A percentile compares a stretch with the other conserved stretches of the same genome.
phyloP scores from a whole-genome alignment of 2,329 filamentous ascomycete species.

The Penicillium sp. region DNA sequence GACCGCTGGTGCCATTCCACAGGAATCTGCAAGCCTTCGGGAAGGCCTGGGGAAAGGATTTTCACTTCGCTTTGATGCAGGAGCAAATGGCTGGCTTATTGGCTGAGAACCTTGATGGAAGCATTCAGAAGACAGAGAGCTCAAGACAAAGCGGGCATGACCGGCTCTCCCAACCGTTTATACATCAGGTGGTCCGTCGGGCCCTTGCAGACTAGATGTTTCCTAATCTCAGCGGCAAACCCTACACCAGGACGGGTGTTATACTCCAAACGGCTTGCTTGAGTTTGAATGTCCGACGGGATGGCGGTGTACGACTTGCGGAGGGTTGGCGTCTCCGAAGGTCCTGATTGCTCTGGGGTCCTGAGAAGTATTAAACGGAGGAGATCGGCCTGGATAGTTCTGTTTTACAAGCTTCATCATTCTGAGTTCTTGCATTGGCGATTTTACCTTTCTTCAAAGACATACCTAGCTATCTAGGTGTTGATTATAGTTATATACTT shows the following conservation, averaged over 20 bases:
- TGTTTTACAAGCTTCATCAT: background rate
- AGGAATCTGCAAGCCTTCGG: slow-evolving; percentile 10
- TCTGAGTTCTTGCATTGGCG: background rate
- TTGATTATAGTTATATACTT: background rate
- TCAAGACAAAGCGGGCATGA: slow-evolving; percentile 9
- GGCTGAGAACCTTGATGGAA: background rate
- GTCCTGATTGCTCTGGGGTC: slow-evolving; percentile 9
- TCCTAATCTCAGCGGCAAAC: slow-evolving; percentile 9
- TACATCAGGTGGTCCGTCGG: slow-evolving; percentile 22
- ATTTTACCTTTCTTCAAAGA: background rate
- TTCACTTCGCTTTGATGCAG: slow-evolving; percentile 2
- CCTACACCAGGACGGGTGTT: slow-evolving; percentile 4
- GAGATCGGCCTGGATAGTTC: background rate
- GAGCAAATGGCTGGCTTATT: background rate
- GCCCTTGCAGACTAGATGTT: slow-evolving; percentile 22
- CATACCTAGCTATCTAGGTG: background rate
- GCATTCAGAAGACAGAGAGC: background rate
- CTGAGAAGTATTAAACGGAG: slow-evolving; percentile 18
- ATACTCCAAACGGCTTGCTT: slow-evolving; percentile 10
- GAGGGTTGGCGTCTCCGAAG: slow-evolving; percentile 7
- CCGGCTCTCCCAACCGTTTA: slow-evolving; percentile 17
- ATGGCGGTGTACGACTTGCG: slow-evolving; percentile 25
- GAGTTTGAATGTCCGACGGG: slow-evolving; percentile 16
- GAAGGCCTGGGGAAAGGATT: slow-evolving; percentile 13
- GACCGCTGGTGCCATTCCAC: slow-evolving; percentile 22